A percentile compares a stretch with the other conserved stretches of the same genome.
Evolutionary conservation across 768 basidiomycete species (phyloP).

Genomic region (Kwoniella botswanensis): DNA sequence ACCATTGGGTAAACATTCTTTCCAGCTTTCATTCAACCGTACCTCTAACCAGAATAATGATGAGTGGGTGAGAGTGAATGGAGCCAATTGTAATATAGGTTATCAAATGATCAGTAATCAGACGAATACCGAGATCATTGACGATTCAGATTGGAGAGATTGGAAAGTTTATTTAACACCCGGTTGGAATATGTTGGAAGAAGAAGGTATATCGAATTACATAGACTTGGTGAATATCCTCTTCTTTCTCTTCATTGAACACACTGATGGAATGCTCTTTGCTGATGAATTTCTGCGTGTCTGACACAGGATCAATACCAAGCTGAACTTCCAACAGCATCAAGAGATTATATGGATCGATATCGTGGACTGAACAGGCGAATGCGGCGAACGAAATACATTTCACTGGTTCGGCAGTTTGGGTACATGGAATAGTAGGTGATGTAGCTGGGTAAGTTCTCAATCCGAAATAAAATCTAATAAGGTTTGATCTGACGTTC

Average conservation of each 20-base stretch:
- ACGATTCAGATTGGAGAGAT: constrained; percentile 50
- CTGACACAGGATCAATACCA: constrained; percentile 27
- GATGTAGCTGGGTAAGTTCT: constrained; percentile 29
- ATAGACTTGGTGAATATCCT: constrained; percentile 38
- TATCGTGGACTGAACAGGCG: constrained; percentile 46
- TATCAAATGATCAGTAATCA: constrained; percentile 13
- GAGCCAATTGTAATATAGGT: constrained; percentile 27
- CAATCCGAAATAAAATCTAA: background rate
- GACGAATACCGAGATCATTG: constrained; percentile 37
- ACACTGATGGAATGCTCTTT: background rate
- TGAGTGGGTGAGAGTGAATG: constrained; percentile 30
- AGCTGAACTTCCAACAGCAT: constrained; percentile 16
- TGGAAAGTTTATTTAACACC: constrained; percentile 34
- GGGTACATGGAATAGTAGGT: constrained; percentile 32
- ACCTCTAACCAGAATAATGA: background rate
- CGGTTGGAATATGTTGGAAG: constrained; percentile 53
- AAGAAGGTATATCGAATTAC: constrained; percentile 38
- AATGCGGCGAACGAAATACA: constrained; percentile 33
- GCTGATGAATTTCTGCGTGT: background rate
- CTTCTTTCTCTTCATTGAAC: background rate
- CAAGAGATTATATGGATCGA: constrained; percentile 27
- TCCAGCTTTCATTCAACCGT: constrained; percentile 23
- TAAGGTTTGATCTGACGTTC: background rate
- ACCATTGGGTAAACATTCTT: constrained; percentile 29
- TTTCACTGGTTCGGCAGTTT: constrained; percentile 32